Base-by-base conservation (phyloP, 2,329 filamentous ascomycete genomes). In the Immersiporthe knoxdaviesiana region DNA sequence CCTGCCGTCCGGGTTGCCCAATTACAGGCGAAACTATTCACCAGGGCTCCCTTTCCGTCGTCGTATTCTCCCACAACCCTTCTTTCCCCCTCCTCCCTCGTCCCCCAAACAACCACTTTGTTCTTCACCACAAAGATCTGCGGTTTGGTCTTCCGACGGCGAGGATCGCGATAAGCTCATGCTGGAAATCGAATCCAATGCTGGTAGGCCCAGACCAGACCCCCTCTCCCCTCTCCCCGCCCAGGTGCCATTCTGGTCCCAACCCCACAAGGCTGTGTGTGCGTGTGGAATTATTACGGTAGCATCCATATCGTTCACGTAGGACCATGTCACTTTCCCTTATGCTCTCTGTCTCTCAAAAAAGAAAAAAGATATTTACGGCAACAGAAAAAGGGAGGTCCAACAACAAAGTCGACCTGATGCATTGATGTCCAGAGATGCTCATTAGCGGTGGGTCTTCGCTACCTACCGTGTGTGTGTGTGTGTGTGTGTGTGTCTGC, bases 141-240 rank as follows among this genome's bases (percentile, higher is more conserved):
- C 52, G 60, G 41, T 54, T 47, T 47, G 21, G 61, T 44, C 56
- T 60, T 61, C 65, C 54, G 67, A 37, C 16, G 54, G 54, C 66
- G 63, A 68, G 69, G 69, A 61, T 68, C 16, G 56, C 66, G 66
- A 68, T 68, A 68, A 70, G 69, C 65, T 64, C 58, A 59, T 39
- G 47, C 63, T 58, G 63, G 69, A 58, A 60, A 63, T 62, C 35
- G 59, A 59, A 52, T 47, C 66, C 64, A 44, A 56, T 63, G 56
- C 63, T 50, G 44, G 52, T 56, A 47, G 44, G 44, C 44, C 44
- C 44, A 47, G 44, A n/a, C 44, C 41, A 44, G 41, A 18, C 37
- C 41, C 41, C 41, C 41, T 14, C 21, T 16, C 21, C 52, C 44
- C 8, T 8, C 44, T 8, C 52, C 14, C 52, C 27, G 14, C 52